Conservation (phyloP, 2,329 filamentous ascomycete species). For the Cercospora sp. region DNA sequence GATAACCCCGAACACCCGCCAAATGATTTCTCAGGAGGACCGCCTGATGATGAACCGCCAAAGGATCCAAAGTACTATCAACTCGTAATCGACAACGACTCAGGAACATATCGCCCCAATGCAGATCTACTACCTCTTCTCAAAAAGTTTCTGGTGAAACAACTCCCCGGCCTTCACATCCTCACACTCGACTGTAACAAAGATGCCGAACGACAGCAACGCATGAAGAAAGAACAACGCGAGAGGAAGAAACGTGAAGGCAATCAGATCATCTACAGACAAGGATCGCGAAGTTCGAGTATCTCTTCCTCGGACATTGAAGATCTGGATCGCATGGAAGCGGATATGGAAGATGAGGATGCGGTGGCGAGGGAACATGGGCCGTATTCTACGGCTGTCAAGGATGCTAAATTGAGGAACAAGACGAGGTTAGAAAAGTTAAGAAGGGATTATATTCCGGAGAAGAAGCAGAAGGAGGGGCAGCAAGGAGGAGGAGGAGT, state of each 20-base stretch:
- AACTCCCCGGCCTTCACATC: constrained; percentile 76
- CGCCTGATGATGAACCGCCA: constrained; percentile 47
- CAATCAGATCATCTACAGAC: constrained; percentile 55
- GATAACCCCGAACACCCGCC: constrained; percentile 54
- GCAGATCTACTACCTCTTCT: constrained; percentile 72
- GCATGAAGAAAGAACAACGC: constrained; percentile 75
- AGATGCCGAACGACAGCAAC: constrained; percentile 70
- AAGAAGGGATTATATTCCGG: constrained; percentile 18
- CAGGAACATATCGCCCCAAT: constrained; percentile 88
- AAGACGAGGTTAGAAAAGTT: constrained; percentile 26
- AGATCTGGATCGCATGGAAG: constrained; percentile 51
- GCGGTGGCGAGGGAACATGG: constrained; percentile 25
- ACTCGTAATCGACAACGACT: constrained; percentile 92
- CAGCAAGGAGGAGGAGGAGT: neutral
- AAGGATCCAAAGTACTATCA: constrained; percentile 68
- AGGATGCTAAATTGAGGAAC: constrained; percentile 31
- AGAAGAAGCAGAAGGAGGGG: neutral
- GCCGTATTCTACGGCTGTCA: constrained; percentile 23
- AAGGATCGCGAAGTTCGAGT: constrained; percentile 50
- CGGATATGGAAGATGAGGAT: constrained; percentile 21
- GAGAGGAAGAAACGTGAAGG: constrained; percentile 69
- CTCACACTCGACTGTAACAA: constrained; percentile 70
- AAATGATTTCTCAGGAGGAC: constrained; percentile 51
- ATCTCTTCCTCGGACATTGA: constrained; percentile 60
- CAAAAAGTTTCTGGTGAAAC: constrained; percentile 66